A percentile compares a stretch with the other conserved stretches of the same genome.
phyloP scores from a whole-genome alignment of 345 rosid genomes.

The Eucalyptus grandis region DNA sequence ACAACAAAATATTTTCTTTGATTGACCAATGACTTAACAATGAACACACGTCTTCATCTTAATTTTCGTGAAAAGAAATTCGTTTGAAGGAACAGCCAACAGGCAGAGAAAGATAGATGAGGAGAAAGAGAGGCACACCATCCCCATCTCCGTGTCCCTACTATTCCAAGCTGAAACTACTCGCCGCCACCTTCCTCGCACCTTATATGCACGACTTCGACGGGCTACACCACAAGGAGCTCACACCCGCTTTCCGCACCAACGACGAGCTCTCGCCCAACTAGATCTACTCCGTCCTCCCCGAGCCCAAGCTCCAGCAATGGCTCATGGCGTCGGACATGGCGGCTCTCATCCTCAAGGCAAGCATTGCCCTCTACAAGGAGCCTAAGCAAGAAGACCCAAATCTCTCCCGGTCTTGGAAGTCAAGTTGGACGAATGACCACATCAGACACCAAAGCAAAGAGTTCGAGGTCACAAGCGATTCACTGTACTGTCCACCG shows the following conservation, averaged over 20 bases:
- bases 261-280: neutral
- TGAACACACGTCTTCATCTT: neutral
- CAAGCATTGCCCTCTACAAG: slow-evolving; percentile 53
- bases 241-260: neutral
- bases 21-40: neutral
- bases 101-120: too few species aligned
- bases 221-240: neutral
- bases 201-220: neutral
- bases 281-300: slow-evolving; percentile 29
- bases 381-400: neutral
- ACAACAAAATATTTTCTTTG: neutral
- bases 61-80: neutral
- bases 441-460: neutral
- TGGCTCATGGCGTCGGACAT: slow-evolving; percentile 50
- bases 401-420: slow-evolving; percentile 33
- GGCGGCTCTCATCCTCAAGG: slow-evolving; percentile 88
- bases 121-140: slow-evolving; percentile 5
- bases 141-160: slow-evolving; percentile 31
- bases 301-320: slow-evolving; percentile 37
- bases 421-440: neutral
- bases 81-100: neutral
- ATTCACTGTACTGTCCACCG: too few species aligned
- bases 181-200: neutral
- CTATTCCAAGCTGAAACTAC: slow-evolving; percentile 30
- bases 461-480: neutral